phyloP scores from a whole-genome alignment of 805 yeast genomes.

The Nematodospora valgi region DNA sequence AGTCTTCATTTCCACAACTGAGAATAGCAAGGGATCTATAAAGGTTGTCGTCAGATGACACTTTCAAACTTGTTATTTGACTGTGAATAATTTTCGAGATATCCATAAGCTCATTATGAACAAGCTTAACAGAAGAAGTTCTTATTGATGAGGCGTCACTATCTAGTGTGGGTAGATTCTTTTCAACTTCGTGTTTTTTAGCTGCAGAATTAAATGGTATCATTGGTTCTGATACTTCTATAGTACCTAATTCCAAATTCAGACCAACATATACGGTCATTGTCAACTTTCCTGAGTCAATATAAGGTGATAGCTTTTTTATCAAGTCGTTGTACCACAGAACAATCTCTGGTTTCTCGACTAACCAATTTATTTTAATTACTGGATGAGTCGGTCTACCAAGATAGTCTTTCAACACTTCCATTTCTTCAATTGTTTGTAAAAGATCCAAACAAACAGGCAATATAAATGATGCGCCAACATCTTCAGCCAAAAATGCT shows the following conservation, averaged over 20 bases:
- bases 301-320: conserved; percentile 23
- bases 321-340: conserved; percentile 37
- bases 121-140: background rate
- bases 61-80: background rate
- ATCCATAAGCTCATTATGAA: background rate
- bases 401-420: conserved; percentile 26
- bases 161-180: too few species aligned
- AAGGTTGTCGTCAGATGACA: conserved; percentile 4
- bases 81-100: background rate
- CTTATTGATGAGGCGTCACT: too few species aligned
- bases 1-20: conserved; percentile 38
- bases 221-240: too few species aligned
- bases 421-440: conserved; percentile 21
- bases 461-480: conserved; percentile 45
- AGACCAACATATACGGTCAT: too few species aligned
- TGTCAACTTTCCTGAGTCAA: conserved; percentile 18
- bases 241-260: too few species aligned
- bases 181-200: too few species aligned
- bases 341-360: conserved; percentile 21
- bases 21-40: conserved; percentile 34
- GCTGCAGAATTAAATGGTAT: too few species aligned
- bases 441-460: conserved; percentile 44
- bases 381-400: conserved; percentile 25
- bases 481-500: conserved; percentile 40
- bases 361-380: conserved; percentile 33